Evolutionary conservation across 2,329 filamentous ascomycete species (phyloP).

Genomic region (Colletotrichum godetiae): DNA sequence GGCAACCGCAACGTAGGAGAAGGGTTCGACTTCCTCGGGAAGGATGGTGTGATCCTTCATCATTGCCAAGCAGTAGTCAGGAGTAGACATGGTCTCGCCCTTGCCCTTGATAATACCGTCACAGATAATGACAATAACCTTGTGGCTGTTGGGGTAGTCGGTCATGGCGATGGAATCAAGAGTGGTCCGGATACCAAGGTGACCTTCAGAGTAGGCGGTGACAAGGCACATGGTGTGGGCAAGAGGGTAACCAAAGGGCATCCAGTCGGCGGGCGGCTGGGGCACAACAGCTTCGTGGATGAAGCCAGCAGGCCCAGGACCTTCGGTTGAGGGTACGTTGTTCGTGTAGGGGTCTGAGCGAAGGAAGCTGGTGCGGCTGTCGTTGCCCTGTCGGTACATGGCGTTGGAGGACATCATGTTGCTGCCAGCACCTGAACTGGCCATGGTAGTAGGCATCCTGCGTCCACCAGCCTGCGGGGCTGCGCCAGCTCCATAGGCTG

Average conservation of each 20-base stretch:
- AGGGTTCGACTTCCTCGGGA: constrained; percentile 85
- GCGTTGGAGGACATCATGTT: constrained; percentile 76
- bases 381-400: constrained; percentile 77
- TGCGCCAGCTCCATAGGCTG: constrained; percentile 83
- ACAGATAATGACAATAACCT: constrained; percentile 94
- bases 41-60: constrained; percentile 89
- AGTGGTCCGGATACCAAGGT: constrained; percentile 90
- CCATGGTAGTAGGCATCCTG: constrained; percentile 88
- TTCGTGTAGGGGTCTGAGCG: constrained; percentile 66
- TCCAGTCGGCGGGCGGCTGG: constrained; percentile 95
- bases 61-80: constrained; percentile 91
- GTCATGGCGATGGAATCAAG: constrained; percentile 97
- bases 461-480: constrained; percentile 51
- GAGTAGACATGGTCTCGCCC: constrained; percentile 87
- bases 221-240: constrained; percentile 95
- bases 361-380: constrained; percentile 74
- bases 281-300: constrained; percentile 96
- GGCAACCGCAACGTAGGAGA: constrained; percentile 96
- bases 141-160: constrained; percentile 99
- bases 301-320: constrained; percentile 88
- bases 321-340: constrained; percentile 70
- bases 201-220: constrained; percentile 96
- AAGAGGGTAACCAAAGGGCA: constrained; percentile 94
- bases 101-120: constrained; percentile 98
- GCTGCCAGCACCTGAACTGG: constrained; percentile 83